Evolutionary conservation across 108 stramenopile genomes (phyloP).

Genomic region (Epithemia pelagica): DNA sequence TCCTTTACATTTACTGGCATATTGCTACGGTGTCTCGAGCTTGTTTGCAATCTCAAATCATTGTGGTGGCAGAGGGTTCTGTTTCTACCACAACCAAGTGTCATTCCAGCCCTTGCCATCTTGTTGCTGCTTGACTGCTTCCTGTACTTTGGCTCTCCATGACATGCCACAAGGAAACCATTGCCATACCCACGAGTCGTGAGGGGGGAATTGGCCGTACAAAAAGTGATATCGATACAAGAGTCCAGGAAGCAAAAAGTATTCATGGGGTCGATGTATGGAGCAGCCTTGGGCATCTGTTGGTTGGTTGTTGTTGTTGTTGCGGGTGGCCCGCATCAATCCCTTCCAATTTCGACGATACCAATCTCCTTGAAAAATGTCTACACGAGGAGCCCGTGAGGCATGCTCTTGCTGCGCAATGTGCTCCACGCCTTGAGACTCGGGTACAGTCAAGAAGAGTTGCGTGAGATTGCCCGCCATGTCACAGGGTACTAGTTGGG

Average conservation of each 20-base stretch:
- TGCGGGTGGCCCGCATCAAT: conserved; percentile 5
- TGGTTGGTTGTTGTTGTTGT: not conserved
- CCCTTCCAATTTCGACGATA: conserved; percentile 19
- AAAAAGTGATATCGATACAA: conserved; percentile 39
- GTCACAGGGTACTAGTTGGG: conserved; percentile 37
- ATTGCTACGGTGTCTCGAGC: too few species aligned
- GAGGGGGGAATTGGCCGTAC: conserved; percentile 29
- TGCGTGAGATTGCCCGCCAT: not conserved
- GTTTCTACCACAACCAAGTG: not conserved
- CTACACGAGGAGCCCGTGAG: conserved; percentile 18
- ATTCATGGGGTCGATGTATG: conserved; percentile 28
- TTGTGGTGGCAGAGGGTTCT: too few species aligned
- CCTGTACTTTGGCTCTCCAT: conserved; percentile 19
- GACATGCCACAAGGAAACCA: conserved; percentile 34
- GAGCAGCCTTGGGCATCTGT: conserved; percentile 19
- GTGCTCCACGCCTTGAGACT: not conserved
- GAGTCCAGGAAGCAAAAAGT: conserved; percentile 33
- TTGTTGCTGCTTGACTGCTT: not conserved
- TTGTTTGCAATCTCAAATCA: too few species aligned
- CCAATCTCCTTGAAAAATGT: conserved; percentile 27
- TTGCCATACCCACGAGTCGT: conserved; percentile 39
- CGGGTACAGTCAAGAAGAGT: not conserved
- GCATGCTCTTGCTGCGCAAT: conserved; percentile 14
- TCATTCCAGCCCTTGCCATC: not conserved
- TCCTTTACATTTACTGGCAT: too few species aligned